Percentiles rank a stretch among this genome's conserved stretches.
These are phyloP conservation scores for Cutaneotrichosporon sp. DNA, from an alignment of 1,284 basidiomycete genomes.

Conservation along the genomic window DNA sequence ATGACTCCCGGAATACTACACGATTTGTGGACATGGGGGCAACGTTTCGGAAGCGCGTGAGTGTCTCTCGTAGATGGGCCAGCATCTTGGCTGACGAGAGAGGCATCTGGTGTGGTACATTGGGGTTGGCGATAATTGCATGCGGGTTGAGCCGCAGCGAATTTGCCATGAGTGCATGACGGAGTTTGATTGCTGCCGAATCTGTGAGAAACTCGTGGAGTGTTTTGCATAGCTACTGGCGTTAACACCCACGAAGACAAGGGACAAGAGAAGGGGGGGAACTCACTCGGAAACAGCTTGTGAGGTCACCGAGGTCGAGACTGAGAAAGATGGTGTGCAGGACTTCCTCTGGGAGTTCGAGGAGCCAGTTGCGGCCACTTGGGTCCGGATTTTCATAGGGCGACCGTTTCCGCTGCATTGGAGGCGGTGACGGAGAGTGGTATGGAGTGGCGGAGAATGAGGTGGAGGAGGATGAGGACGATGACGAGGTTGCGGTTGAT, in stretches of 20 bases:
- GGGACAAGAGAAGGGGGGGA: neutral
- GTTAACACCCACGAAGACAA: neutral
- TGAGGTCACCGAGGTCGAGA: conserved; percentile 20
- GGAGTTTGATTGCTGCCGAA: conserved; percentile 56
- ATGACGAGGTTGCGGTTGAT: too few relatives aligned
- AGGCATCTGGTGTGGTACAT: conserved; percentile 27
- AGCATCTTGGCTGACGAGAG: conserved; percentile 48
- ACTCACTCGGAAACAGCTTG: conserved; percentile 25
- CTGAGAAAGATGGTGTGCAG: conserved; percentile 26
- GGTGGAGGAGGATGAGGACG: neutral
- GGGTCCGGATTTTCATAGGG: conserved; percentile 6
- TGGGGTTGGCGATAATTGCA: conserved; percentile 16
- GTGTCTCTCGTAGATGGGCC: conserved; percentile 31
- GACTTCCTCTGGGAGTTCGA: conserved; percentile 30
- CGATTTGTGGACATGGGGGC: conserved; percentile 17
- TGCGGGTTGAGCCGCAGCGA: conserved; percentile 63
- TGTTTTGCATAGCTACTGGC: conserved; percentile 6
- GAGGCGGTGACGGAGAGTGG: neutral
- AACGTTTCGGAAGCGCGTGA: conserved; percentile 39
- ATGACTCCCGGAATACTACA: conserved; percentile 33
- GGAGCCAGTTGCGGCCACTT: conserved; percentile 5
- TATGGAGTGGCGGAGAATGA: neutral
- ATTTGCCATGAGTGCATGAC: conserved; percentile 68
- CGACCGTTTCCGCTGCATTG: neutral
- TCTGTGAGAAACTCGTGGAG: conserved; percentile 22